phyloP scores from a whole-genome alignment of 805 yeast genomes.

The Yamadazyma scolyti region DNA sequence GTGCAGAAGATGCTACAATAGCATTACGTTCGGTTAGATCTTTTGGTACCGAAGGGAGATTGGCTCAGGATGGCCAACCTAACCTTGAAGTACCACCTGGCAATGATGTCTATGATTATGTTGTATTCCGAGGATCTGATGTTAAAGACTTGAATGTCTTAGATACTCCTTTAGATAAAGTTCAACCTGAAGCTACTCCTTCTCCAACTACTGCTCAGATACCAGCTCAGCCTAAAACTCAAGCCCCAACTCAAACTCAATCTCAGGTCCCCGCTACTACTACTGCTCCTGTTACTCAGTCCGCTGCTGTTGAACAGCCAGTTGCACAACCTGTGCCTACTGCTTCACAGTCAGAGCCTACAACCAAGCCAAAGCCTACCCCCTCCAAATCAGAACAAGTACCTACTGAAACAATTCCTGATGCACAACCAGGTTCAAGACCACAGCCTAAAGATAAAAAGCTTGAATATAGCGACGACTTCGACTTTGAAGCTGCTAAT shows the following conservation, averaged over 20 bases:
- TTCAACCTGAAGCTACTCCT: constrained; percentile 42
- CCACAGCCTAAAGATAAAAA: constrained; percentile 1
- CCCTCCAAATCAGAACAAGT: not conserved
- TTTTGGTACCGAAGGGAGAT: constrained; percentile 90
- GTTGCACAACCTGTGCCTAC: constrained; percentile 3
- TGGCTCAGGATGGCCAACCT: constrained; percentile 53
- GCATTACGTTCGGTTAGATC: constrained; percentile 76
- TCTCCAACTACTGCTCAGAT: constrained; percentile 1
- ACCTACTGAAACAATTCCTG: not conserved
- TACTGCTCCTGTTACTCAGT: constrained; percentile 4
- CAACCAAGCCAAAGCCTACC: not conserved
- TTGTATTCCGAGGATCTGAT: constrained; percentile 87
- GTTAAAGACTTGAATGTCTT: constrained; percentile 85
- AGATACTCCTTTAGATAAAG: constrained; percentile 65
- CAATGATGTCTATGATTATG: constrained; percentile 63
- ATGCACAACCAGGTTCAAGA: not conserved
- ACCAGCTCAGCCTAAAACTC: constrained; percentile 1
- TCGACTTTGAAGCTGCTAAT: constrained; percentile 72
- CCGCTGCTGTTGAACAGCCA: constrained; percentile 3
- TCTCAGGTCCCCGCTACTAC: constrained; percentile 7
- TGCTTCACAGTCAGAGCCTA: constrained; percentile 8
- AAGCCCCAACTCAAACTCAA: constrained; percentile 4
- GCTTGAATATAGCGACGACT: constrained; percentile 48
- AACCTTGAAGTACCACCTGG: constrained; percentile 70
- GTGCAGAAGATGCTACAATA: constrained; percentile 87